A percentile compares a stretch with the other conserved stretches of the same genome.
Evolutionary conservation across 257 asterid species (phyloP).

Genomic region (Lycium barbarum): DNA sequence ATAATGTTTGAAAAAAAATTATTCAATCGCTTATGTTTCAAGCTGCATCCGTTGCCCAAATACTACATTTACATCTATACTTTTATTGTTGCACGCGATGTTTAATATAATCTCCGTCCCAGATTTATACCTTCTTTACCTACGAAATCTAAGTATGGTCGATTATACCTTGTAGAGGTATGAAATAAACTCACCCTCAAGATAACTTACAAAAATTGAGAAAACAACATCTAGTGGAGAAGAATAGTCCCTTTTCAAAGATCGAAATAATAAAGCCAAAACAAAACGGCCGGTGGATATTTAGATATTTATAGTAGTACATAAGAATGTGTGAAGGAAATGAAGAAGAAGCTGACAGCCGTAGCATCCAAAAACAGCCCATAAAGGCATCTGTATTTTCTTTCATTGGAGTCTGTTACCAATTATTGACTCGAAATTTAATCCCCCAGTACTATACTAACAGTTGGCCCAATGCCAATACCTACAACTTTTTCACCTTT

Average conservation of each 20-base stretch:
- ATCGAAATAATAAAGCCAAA: not conserved
- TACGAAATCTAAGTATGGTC: too few relatives aligned
- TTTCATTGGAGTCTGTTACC: slow-evolving; percentile 1
- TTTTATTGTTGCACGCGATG: too few relatives aligned
- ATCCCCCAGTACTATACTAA: not conserved
- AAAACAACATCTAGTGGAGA: not conserved
- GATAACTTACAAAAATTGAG: not conserved
- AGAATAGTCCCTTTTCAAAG: too few relatives aligned
- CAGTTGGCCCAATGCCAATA: not conserved
- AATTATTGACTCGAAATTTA: not conserved
- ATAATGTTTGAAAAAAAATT: not conserved
- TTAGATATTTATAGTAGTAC: not conserved
- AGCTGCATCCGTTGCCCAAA: too few relatives aligned
- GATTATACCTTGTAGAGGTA: too few relatives aligned
- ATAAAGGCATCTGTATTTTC: not conserved
- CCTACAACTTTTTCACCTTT: not conserved
- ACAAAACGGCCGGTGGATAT: not conserved
- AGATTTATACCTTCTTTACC: too few relatives aligned
- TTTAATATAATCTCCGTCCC: too few relatives aligned
- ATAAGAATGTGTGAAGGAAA: slow-evolving; percentile 9
- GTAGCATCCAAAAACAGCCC: not conserved
- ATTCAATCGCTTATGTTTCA: too few relatives aligned
- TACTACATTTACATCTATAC: too few relatives aligned
- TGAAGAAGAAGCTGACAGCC: slow-evolving; percentile 24
- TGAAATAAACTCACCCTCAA: not conserved